Percentiles rank a stretch among this genome's conserved stretches.
These are phyloP conservation scores for Gracilariopsis chorda DNA, from an alignment of 23 red algal species.

Conservation along the genomic window DNA sequence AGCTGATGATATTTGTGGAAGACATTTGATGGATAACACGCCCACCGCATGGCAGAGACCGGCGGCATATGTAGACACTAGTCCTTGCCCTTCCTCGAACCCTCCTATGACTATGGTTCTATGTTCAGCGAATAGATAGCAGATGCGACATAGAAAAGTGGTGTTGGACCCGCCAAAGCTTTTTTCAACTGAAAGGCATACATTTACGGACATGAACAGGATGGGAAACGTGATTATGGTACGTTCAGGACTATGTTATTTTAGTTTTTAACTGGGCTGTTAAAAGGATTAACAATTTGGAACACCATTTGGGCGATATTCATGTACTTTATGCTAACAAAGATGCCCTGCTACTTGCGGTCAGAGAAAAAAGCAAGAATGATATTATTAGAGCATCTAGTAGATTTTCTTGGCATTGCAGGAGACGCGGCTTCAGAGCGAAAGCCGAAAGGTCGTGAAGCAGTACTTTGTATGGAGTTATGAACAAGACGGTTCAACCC, in stretches of 20 bases:
- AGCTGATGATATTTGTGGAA: constrained; percentile 22
- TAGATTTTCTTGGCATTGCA: constrained; percentile 56
- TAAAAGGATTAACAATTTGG: constrained; percentile 63
- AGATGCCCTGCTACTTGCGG: constrained; percentile 54
- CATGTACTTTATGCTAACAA: constrained; percentile 76
- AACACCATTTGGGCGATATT: constrained; percentile 69
- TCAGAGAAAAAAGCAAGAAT: constrained; percentile 24
- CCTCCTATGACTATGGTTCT: constrained; percentile 50
- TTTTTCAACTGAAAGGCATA: constrained; percentile 62
- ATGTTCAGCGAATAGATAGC: constrained; percentile 60
- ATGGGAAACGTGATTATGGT: neutral
- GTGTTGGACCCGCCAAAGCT: constrained; percentile 48
- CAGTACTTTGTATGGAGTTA: constrained; percentile 59
- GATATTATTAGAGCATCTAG: constrained; percentile 37
- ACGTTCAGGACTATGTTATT: constrained; percentile 32
- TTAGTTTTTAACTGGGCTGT: constrained; percentile 38
- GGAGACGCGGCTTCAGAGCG: neutral
- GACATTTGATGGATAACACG: constrained; percentile 45
- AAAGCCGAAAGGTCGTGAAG: constrained; percentile 33
- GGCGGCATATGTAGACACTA: constrained; percentile 13
- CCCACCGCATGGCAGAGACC: neutral
- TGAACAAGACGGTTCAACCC: constrained; percentile 65
- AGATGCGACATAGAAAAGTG: constrained; percentile 46
- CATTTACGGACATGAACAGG: constrained; percentile 18
- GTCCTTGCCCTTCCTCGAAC: constrained; percentile 62